Evolutionary conservation across 108 stramenopile genomes (phyloP), one percentile per base, ranked within the genome.

Genomic region (Cylindrotheca closterium): DNA sequence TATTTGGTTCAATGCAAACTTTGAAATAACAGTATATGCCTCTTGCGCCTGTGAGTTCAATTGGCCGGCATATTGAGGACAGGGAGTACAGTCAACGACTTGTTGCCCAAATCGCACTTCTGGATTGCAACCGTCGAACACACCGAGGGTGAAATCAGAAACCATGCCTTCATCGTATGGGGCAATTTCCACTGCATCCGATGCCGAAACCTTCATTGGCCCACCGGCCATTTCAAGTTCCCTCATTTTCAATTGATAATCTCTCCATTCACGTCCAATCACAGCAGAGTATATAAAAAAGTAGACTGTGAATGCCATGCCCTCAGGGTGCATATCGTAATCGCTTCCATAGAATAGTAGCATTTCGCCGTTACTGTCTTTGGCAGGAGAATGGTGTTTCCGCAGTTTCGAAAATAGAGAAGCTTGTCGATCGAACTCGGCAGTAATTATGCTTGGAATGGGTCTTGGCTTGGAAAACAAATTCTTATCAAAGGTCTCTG

Each of bases 361-460:
- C 22, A 62, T 27, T 1, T 64, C 46, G 50, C 65, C 24, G 51
- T 55, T 28, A 48, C 63, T 30, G 57, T 76, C 70, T 18, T 52
- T 37, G 4, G 37, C 55, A 30, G 52, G 47, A 19, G 58, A 37
- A 51, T 67, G 56, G 28, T 71, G 70, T 18, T 55, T 58, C 37
- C 85, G 79, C 30, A 93, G 68, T 50, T 71, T 75, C 32, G 74
- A 65, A 8, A 84, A 61, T 65, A 89, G 58, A n/a, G 82, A 78
- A 21, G 85, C 75, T 57, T 89, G 81, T 27, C 92, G 77, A 62
- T 90, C 89, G 45, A 94, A 94, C 69, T 95, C 94, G 26, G 91
- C 87, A 19, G 84, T 80, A 34, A 95, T 89, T 19, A 88, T 88
- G 33, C 60, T 70, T 4, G 94, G 94, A 52, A 92, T 88, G 50